Evolutionary conservation across 2,329 filamentous ascomycete species (phyloP).

Genomic region (Cytospora paraplurivora): DNA sequence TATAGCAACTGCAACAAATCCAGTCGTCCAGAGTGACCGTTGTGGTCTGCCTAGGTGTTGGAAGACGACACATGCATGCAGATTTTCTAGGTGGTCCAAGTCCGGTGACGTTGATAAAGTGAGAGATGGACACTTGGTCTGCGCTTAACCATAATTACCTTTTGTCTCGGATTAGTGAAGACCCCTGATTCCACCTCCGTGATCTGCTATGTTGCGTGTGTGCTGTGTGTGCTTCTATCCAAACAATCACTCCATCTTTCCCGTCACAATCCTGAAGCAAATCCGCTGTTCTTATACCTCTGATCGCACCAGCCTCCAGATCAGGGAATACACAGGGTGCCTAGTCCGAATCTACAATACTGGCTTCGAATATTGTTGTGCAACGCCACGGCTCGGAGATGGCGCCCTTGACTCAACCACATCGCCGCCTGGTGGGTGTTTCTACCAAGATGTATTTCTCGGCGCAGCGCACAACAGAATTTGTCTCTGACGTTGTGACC

Average conservation of each 20-base stretch:
- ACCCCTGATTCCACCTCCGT: too few relatives aligned
- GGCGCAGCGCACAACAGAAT: slow-evolving; percentile 60
- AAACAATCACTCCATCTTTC: not conserved
- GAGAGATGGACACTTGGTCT: too few relatives aligned
- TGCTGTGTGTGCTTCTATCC: not conserved
- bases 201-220: too few relatives aligned
- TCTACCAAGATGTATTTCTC: slow-evolving; percentile 67
- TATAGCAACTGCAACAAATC: not conserved
- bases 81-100: too few relatives aligned
- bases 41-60: too few relatives aligned
- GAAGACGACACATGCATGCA: too few relatives aligned
- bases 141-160: too few relatives aligned
- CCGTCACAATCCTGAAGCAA: not conserved
- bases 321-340: not conserved
- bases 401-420: slow-evolving; percentile 39
- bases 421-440: slow-evolving; percentile 69
- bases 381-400: slow-evolving; percentile 25
- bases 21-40: not conserved
- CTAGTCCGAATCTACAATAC: not conserved
- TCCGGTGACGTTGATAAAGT: too few relatives aligned
- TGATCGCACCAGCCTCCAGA: slow-evolving; percentile 3
- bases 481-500: slow-evolving; percentile 52
- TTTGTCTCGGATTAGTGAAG: too few relatives aligned
- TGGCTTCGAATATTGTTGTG: slow-evolving; percentile 1
- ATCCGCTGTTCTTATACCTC: not conserved